Percentiles rank a stretch among this genome's conserved stretches.
These are phyloP conservation scores for Penicillium sp. DNA, from an alignment of 2,329 filamentous ascomycete genomes.

Conservation along the genomic window DNA sequence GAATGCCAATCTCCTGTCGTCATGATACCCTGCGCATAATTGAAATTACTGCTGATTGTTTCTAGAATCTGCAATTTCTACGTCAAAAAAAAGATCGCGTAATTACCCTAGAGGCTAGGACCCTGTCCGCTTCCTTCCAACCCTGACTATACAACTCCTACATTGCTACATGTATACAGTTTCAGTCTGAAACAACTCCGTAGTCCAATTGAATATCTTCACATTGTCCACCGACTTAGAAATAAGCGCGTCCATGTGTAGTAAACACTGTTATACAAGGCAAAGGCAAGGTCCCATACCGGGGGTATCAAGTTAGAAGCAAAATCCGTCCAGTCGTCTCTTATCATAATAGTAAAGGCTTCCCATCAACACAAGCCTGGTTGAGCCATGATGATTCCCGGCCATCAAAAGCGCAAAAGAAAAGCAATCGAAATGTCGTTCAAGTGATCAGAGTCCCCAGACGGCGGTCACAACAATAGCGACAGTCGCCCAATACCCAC, in stretches of 20 bases:
- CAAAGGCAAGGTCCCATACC: constrained; percentile 1
- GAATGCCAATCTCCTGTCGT: too few relatives aligned
- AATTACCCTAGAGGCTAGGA: too few relatives aligned
- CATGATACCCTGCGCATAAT: too few relatives aligned
- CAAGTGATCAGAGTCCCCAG: constrained; percentile 25
- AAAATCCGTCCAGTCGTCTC: constrained; percentile 8
- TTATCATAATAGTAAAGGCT: constrained; percentile 1
- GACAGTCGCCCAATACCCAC: constrained; percentile 44
- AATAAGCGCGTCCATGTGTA: background rate
- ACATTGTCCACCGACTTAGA: background rate
- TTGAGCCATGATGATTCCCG: background rate
- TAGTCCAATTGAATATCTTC: background rate
- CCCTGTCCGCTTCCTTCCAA: background rate
- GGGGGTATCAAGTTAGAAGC: constrained; percentile 7
- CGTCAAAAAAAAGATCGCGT: too few relatives aligned
- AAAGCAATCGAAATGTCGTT: background rate
- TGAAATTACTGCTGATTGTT: too few relatives aligned
- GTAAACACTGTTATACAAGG: constrained; percentile 3
- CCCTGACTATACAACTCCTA: background rate
- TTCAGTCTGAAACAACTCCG: background rate
- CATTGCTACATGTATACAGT: background rate
- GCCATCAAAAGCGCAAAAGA: background rate
- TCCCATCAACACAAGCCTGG: background rate
- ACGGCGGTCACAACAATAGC: constrained; percentile 36
- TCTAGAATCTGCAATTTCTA: too few relatives aligned